These are phyloP conservation scores for Periconia digitata DNA, from an alignment of 2,329 filamentous ascomycete genomes.

Conservation along the genomic window DNA sequence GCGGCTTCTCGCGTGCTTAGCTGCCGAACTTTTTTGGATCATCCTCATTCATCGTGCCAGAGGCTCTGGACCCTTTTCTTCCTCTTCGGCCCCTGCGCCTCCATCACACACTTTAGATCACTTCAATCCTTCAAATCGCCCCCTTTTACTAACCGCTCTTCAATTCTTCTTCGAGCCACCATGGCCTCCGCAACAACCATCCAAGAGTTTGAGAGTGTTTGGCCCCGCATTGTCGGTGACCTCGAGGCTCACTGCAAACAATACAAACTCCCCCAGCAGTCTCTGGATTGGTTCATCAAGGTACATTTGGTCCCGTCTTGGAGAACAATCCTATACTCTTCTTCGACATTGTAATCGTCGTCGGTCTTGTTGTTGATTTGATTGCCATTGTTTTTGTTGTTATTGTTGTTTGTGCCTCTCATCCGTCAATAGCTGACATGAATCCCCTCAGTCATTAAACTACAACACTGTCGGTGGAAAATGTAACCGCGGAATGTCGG, in stretches of 20 bases:
- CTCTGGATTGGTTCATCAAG: constrained; percentile 83
- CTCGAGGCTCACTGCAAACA: constrained; percentile 75
- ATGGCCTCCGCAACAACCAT: constrained; percentile 69
- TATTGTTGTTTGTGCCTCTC: too few species aligned
- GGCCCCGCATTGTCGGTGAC: constrained; percentile 81
- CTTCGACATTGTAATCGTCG: too few species aligned
- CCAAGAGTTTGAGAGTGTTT: constrained; percentile 86
- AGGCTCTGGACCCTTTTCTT: too few species aligned
- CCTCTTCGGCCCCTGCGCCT: too few species aligned
- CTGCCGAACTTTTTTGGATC: too few species aligned
- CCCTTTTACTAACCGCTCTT: background rate
- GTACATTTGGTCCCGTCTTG: constrained; percentile 48
- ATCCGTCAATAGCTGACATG: constrained; percentile 13
- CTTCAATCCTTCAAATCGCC: background rate
- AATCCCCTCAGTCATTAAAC: constrained; percentile 67
- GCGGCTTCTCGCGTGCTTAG: too few species aligned
- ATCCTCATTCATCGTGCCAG: too few species aligned
- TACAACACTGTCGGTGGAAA: constrained; percentile 91
- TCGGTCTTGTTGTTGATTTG: too few species aligned
- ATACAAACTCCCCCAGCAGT: constrained; percentile 81
- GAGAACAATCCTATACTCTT: too few species aligned
- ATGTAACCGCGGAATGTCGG: constrained; percentile 98
- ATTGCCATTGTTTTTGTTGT: background rate
- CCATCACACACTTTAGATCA: too few species aligned
- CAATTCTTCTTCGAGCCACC: constrained; percentile 1